A percentile compares a stretch with the other conserved stretches of the same genome.
phyloP scores from a whole-genome alignment of 768 basidiomycete genomes.

The Nidula microcarpa region DNA sequence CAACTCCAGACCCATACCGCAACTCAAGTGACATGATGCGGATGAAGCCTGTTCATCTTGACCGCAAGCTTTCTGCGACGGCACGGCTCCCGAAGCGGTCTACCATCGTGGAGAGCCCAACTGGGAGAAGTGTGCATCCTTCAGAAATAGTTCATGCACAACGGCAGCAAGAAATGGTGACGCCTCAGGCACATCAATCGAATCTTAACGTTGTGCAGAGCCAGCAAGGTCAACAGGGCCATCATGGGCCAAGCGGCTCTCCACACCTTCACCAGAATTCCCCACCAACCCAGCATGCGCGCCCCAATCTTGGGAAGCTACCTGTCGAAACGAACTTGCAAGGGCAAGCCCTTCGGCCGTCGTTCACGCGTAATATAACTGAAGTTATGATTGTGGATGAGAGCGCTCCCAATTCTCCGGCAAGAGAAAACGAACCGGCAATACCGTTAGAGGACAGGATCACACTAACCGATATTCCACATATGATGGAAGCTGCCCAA shows the following conservation, averaged over 20 bases:
- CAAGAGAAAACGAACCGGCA: constrained; percentile 41
- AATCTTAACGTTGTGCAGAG: constrained; percentile 22
- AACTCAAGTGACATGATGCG: constrained; percentile 90
- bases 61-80: constrained; percentile 93
- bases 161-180: constrained; percentile 38
- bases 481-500: constrained; percentile 88
- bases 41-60: constrained; percentile 91
- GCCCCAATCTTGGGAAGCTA: constrained; percentile 36
- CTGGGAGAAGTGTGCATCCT: constrained; percentile 80
- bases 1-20: constrained; percentile 74
- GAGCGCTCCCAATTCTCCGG: constrained; percentile 67
- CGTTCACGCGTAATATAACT: constrained; percentile 76
- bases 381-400: constrained; percentile 90
- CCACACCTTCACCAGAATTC: constrained; percentile 25
- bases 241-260: constrained; percentile 3
- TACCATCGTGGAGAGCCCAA: constrained; percentile 92
- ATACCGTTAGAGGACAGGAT: constrained; percentile 69
- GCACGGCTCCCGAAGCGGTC: constrained; percentile 91
- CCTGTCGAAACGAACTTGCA: constrained; percentile 33
- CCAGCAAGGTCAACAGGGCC: constrained; percentile 31
- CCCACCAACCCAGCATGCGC: constrained; percentile 21
- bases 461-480: constrained; percentile 92
- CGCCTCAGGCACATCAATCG: constrained; percentile 25
- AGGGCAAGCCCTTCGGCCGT: constrained; percentile 58
- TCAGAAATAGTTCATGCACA: constrained; percentile 53